Base-by-base conservation (phyloP, 108 stramenopile species). In the Licmophora abbreviata region DNA sequence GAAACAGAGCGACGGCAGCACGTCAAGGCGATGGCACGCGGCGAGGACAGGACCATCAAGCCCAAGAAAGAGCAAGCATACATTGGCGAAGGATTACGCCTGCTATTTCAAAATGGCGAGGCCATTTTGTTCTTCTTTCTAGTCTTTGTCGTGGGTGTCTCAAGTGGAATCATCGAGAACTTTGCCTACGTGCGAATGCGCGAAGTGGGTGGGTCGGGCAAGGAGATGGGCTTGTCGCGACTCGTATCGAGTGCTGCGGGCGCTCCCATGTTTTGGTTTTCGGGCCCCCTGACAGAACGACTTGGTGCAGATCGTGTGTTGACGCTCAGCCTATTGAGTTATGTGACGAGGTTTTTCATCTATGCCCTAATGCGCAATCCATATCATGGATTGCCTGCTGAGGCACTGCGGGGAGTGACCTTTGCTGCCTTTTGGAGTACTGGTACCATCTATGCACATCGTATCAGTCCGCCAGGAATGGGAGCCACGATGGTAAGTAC, bases 391-490 rank as follows among this genome's bases (percentile, higher is more conserved):
- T 58, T 97, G 51, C 94, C 92, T 2, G 95, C 95, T 4, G 95
- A 97, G 67, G 86, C 86, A 8, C 63, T 94, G 33, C 66, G 95
- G 47, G 95, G 95, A 0, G 55, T 92, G 2, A 93, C 94, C 1
- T 97, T 97, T 84, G 95, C 93, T 20, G 66, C 82, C 7, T 88
- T 97, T 48, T 97, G 95, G 95, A 75, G 77, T 10, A 81, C 91
- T 1, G 83, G 87, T 6, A 97, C 93, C 25, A 88, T 84, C 50
- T 93, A 95, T 54, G 91, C 92, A 5, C 86, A 89, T 63, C 66
- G 64, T 21, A 93, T 97, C 34, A 75, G 83, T 29, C 95, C 95
- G 8, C 78, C 78, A 15, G 92, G 95, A 27, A 71, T 95, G 74
- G 61, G 56, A 33, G 86, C 94, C 21, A 95, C 94, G 9, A 88